A percentile compares a stretch with the other conserved stretches of the same genome.
These are phyloP conservation scores for Malus hybrid DNA, from an alignment of 331 rosid species.

Conservation along the genomic window DNA sequence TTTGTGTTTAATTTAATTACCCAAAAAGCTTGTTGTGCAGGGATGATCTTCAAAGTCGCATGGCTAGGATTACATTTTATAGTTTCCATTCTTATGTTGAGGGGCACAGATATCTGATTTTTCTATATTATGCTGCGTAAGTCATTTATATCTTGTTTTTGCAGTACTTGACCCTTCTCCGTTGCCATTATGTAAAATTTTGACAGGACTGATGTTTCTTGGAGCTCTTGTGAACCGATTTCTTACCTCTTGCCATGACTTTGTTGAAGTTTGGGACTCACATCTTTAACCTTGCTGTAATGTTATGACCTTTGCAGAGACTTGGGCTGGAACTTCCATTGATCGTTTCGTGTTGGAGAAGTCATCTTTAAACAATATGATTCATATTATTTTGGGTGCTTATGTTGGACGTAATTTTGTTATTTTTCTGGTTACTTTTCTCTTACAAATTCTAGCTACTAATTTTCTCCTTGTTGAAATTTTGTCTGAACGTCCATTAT, in stretches of 20 bases:
- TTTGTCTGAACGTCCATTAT: not conserved
- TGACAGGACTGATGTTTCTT: slow-evolving; percentile 97
- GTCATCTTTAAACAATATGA: slow-evolving; percentile 19
- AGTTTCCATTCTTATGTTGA: not conserved
- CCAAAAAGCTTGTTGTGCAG: slow-evolving; percentile 8
- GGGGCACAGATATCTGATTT: not conserved
- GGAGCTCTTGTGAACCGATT: slow-evolving; percentile 99
- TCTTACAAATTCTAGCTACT: not conserved
- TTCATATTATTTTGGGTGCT: not conserved
- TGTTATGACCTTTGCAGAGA: slow-evolving; percentile 98
- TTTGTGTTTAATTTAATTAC: not conserved
- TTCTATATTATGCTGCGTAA: slow-evolving; percentile 1
- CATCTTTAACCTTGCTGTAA: slow-evolving; percentile 98
- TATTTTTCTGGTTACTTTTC: not conserved
- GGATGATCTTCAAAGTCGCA: not conserved
- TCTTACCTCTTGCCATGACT: slow-evolving; percentile 99
- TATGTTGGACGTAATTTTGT: slow-evolving; percentile 6
- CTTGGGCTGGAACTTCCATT: slow-evolving; percentile 44
- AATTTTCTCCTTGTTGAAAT: not conserved
- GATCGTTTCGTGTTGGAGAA: slow-evolving; percentile 33
- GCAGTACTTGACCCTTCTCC: slow-evolving; percentile 51
- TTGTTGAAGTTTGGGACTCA: slow-evolving; percentile 99
- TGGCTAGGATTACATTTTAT: not conserved
- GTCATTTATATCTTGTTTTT: slow-evolving; percentile 21
- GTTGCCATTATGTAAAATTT: slow-evolving; percentile 61